phyloP scores from a whole-genome alignment of 306 rosid species.

The Glycine latifolia region DNA sequence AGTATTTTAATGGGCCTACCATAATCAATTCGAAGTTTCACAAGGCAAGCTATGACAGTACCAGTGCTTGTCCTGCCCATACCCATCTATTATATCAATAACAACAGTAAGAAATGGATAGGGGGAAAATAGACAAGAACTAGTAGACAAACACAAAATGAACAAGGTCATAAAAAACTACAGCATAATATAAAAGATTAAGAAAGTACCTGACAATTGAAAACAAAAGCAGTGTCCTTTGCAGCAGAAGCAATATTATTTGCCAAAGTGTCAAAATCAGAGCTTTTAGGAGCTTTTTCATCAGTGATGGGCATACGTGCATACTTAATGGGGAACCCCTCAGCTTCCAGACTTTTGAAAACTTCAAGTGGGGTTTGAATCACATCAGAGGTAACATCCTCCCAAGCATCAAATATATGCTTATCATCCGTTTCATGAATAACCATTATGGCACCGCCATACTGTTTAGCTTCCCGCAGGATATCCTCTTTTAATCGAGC shows the following conservation, averaged over 20 bases:
- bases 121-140: not conserved
- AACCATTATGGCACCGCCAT: conserved; percentile 80
- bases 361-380: conserved; percentile 89
- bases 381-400: conserved; percentile 61
- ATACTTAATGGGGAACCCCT: conserved; percentile 80
- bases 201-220: conserved; percentile 81
- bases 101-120: conserved; percentile 24
- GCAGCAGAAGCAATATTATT: conserved; percentile 76
- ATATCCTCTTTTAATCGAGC: conserved; percentile 85
- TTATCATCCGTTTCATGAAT: conserved; percentile 80
- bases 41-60: conserved; percentile 86
- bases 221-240: conserved; percentile 79
- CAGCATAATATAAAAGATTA: conserved; percentile 43
- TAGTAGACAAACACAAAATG: not conserved
- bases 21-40: conserved; percentile 78
- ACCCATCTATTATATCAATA: conserved; percentile 71
- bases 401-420: conserved; percentile 86
- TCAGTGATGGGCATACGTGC: conserved; percentile 92
- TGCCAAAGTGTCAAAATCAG: conserved; percentile 77
- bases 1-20: conserved; percentile 79
- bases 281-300: conserved; percentile 90
- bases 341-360: conserved; percentile 71
- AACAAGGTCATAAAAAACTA: conserved; percentile 16
- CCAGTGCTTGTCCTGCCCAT: conserved; percentile 92
- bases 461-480: conserved; percentile 77